phyloP scores from a whole-genome alignment of 2,329 filamentous ascomycete species.

The Ophiostoma montium region DNA sequence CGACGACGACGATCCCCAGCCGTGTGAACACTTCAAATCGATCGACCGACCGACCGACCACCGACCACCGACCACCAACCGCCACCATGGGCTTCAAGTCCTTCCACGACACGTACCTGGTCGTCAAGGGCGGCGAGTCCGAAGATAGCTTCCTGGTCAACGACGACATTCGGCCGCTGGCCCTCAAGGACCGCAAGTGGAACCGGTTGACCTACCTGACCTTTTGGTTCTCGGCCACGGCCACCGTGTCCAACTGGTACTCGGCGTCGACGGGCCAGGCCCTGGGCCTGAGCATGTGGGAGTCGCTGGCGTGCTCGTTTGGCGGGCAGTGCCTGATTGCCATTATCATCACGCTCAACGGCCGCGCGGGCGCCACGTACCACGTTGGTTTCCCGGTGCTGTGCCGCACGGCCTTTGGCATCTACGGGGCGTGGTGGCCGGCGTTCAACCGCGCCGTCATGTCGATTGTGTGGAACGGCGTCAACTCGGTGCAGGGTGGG shows the following conservation, averaged over 20 bases:
- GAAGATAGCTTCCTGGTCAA: neutral
- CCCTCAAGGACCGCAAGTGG: slow-evolving; percentile 24
- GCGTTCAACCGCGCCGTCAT: slow-evolving; percentile 29
- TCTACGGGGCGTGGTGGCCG: slow-evolving; percentile 28
- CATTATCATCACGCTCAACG: slow-evolving; percentile 27
- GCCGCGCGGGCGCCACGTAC: slow-evolving; percentile 17
- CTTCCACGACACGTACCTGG: neutral
- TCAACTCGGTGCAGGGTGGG: neutral
- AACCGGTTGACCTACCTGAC: slow-evolving; percentile 24
- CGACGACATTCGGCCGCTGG: neutral
- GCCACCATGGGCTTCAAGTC: neutral
- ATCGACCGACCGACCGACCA: too few relatives aligned
- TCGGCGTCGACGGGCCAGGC: slow-evolving; percentile 22
- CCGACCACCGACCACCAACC: too few relatives aligned
- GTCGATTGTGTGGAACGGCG: slow-evolving; percentile 18
- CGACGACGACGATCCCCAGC: too few relatives aligned
- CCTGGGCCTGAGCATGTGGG: slow-evolving; percentile 34
- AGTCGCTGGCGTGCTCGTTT: slow-evolving; percentile 26
- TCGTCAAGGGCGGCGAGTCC: neutral
- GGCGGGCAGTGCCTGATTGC: slow-evolving; percentile 28
- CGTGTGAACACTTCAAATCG: too few relatives aligned
- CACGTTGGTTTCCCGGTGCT: slow-evolving; percentile 29
- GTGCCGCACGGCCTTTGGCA: slow-evolving; percentile 27
- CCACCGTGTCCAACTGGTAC: slow-evolving; percentile 26
- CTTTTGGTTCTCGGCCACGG: slow-evolving; percentile 28